Evolutionary conservation across 129 eudicot genomes (phyloP), one percentile per base, ranked within the genome.

Genomic region (Tagetes erecta): DNA sequence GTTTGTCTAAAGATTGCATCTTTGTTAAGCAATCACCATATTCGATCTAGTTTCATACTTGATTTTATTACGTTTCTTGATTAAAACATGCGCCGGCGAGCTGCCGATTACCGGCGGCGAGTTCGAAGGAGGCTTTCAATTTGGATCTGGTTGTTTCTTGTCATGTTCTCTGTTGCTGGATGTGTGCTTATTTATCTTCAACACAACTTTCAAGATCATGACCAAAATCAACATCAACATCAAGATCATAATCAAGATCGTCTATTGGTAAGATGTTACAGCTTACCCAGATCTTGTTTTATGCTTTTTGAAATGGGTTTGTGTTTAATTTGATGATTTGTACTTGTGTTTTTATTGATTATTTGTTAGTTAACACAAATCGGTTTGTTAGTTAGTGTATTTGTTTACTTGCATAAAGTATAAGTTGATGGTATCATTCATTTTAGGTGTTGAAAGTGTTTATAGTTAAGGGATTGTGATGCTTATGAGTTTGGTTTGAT

Each of bases 71-170:
- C 27, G 52, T 42, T 52, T 64, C 50, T 55, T 55, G 44, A 79
- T 79, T 7, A 58, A 56, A 80, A 83, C 84, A 92, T 92, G 98
- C 80, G 95, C 81, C 92, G 96, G 81, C 88, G 92, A 85, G 95
- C 96, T 69, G 87, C 96, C 85, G 98, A 92, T 49, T 87, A 78
- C 86, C 94, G 95, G 95, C 96, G 98, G 78, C 94, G 89, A 83
- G 93, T 89, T 78, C 80, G 98, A 58, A 74, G 90, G 80, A 77
- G 87, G 83, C 78, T 83, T 33, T 64, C 90, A 5, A 84, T 86
- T 75, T 89, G 96, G 95, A 89, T 90, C 90, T 92, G 96, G 90
- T 72, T 80, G 46, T 83, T 92, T 59, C 89, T 92, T 77, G 84
- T 86, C 9, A 38, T 86, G 60, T 86, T 90, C 42, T 73, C 75